A percentile compares a stretch with the other conserved stretches of the same genome.
These are phyloP conservation scores for Ogataea methylovora DNA, from an alignment of 805 yeast genomes.

Conservation along the genomic window DNA sequence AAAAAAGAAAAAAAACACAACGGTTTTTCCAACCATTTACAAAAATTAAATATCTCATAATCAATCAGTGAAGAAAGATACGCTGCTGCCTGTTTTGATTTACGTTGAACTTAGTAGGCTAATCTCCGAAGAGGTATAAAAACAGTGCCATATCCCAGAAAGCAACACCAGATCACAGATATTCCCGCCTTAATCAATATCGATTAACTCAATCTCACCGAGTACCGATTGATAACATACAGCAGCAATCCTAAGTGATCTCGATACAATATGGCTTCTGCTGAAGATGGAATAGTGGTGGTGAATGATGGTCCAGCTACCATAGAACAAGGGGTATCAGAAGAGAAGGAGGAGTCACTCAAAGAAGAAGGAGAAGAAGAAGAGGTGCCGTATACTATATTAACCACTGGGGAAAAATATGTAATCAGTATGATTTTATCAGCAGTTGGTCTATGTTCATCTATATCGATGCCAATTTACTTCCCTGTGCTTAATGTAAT, in stretches of 20 bases:
- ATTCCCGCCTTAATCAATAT: no score
- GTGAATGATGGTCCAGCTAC: background rate
- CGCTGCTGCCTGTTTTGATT: no score
- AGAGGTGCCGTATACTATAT: slow-evolving; percentile 34
- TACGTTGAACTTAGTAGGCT: no score
- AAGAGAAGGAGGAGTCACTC: background rate
- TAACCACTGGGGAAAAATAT: slow-evolving; percentile 32
- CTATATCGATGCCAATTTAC: slow-evolving; percentile 70
- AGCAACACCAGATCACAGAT: no score
- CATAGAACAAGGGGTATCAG: background rate
- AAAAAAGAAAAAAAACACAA: no score
- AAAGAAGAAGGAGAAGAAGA: background rate
- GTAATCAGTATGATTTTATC: slow-evolving; percentile 34
- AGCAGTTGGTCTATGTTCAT: slow-evolving; percentile 53
- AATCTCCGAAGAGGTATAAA: no score
- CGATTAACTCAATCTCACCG: background rate
- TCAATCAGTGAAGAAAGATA: no score
- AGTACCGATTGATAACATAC: background rate
- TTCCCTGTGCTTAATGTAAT: slow-evolving; percentile 68
- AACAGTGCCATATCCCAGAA: no score
- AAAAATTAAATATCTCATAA: no score
- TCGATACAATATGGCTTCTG: no score
- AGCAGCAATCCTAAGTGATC: background rate
- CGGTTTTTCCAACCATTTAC: no score
- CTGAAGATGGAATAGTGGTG: background rate